Percentiles rank a stretch among this genome's conserved stretches.
Evolutionary conservation across 2,329 filamentous ascomycete genomes (phyloP).

Genomic region (Aspergillus sclerotialis): DNA sequence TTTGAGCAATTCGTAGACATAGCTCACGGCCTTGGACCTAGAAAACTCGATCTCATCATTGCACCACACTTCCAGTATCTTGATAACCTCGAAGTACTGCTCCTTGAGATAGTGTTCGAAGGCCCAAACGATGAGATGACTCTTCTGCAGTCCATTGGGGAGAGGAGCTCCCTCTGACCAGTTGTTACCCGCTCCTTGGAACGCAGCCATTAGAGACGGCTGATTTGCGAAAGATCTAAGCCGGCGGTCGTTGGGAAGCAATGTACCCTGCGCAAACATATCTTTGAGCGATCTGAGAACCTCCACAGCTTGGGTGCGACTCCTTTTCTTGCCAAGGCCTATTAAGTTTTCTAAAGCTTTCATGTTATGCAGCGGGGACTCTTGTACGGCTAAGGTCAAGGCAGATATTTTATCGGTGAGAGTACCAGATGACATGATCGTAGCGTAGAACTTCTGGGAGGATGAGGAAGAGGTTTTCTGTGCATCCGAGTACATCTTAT

Average conservation of each 20-base stretch:
- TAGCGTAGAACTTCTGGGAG: conserved; percentile 91
- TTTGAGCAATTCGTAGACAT: conserved; percentile 83
- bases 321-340: conserved; percentile 81
- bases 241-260: conserved; percentile 76
- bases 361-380: conserved; percentile 88
- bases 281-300: conserved; percentile 92
- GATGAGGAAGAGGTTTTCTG: conserved; percentile 71
- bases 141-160: conserved; percentile 65
- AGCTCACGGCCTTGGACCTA: conserved; percentile 77
- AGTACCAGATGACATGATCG: conserved; percentile 94
- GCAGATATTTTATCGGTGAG: conserved; percentile 95
- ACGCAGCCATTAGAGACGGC: conserved; percentile 63
- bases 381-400: conserved; percentile 86
- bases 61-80: conserved; percentile 86
- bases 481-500: conserved; percentile 63
- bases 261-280: conserved; percentile 78
- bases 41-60: conserved; percentile 94
- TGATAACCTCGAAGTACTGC: conserved; percentile 86
- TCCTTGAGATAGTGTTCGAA: conserved; percentile 96
- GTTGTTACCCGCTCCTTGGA: conserved; percentile 55
- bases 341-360: conserved; percentile 83
- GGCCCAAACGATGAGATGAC: conserved; percentile 78
- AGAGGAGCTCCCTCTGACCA: conserved; percentile 67
- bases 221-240: conserved; percentile 74
- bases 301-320: conserved; percentile 82